phyloP scores from a whole-genome alignment of 2,329 filamentous ascomycete species.

The Nemania sp. region DNA sequence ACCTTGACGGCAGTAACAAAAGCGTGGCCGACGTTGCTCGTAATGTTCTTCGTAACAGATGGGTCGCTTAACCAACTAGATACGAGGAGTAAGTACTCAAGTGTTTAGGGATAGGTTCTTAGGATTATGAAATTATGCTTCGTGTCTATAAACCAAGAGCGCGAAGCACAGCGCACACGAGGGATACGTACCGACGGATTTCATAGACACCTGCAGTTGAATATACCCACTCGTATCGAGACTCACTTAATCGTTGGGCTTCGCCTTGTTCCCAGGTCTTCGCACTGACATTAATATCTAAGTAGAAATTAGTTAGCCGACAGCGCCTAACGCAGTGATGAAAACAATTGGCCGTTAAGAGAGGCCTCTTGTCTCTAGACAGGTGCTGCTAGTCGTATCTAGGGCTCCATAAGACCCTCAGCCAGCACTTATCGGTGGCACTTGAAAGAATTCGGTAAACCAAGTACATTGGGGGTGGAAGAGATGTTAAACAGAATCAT shows the following conservation, averaged over 20 bases:
- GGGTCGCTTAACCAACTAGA: conserved; percentile 36
- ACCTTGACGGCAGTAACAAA: conserved; percentile 31
- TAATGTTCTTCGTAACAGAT: conserved; percentile 32
- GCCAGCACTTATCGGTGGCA: neutral
- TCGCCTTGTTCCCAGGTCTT: conserved; percentile 36
- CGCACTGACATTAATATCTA: conserved; percentile 30
- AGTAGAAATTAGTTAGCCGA: conserved; percentile 1
- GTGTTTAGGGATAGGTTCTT: neutral
- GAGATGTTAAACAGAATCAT: neutral
- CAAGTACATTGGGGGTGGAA: no score
- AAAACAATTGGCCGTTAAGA: no score
- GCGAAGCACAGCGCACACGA: neutral
- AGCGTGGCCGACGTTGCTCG: conserved; percentile 15
- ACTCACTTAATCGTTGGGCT: conserved; percentile 25
- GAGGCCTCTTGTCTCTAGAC: no score
- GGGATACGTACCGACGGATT: conserved; percentile 27
- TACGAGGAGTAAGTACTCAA: neutral
- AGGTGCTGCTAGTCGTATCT: no score
- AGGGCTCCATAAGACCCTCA: neutral
- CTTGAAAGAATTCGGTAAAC: neutral
- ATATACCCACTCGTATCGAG: conserved; percentile 37
- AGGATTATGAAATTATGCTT: neutral
- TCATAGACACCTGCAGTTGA: conserved; percentile 32
- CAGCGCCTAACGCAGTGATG: neutral
- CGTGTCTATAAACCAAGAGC: no score